phyloP scores from a whole-genome alignment of 2,329 filamentous ascomycete genomes.

The Paecilomyces sp. region DNA sequence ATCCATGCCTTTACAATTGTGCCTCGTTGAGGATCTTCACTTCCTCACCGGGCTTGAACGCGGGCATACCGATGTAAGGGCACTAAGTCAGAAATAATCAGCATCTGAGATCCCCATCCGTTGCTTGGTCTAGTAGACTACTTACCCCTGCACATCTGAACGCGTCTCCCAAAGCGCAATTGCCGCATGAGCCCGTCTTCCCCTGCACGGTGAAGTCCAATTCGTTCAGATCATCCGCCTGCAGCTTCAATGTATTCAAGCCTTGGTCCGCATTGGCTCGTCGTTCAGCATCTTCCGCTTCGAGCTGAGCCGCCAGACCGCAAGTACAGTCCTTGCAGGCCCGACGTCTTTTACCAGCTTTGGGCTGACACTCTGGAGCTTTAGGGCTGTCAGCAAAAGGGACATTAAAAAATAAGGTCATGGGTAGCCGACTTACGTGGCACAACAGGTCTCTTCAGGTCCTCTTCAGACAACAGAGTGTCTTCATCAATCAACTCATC shows the following conservation, averaged over 20 bases:
- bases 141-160: constrained; percentile 58
- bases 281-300: constrained; percentile 71
- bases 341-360: constrained; percentile 78
- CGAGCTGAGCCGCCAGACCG: constrained; percentile 76
- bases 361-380: constrained; percentile 83
- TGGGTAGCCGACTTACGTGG: constrained; percentile 58
- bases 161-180: constrained; percentile 88
- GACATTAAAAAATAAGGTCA: constrained; percentile 1
- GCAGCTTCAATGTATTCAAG: constrained; percentile 54
- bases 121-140: neutral
- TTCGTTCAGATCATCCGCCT: constrained; percentile 72
- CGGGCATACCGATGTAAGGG: constrained; percentile 84
- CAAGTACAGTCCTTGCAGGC: constrained; percentile 98
- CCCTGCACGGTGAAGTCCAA: constrained; percentile 97
- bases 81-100: constrained; percentile 34
- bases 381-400: constrained; percentile 8
- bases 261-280: constrained; percentile 57
- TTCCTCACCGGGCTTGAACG: constrained; percentile 96
- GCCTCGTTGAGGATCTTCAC: constrained; percentile 74
- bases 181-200: constrained; percentile 90
- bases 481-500: constrained; percentile 92
- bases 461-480: constrained; percentile 74
- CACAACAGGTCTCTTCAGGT: constrained; percentile 68
- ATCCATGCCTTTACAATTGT: neutral
- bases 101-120: neutral